Evolutionary conservation across 345 rosid species (phyloP).

Genomic region (Linum trigynum): DNA sequence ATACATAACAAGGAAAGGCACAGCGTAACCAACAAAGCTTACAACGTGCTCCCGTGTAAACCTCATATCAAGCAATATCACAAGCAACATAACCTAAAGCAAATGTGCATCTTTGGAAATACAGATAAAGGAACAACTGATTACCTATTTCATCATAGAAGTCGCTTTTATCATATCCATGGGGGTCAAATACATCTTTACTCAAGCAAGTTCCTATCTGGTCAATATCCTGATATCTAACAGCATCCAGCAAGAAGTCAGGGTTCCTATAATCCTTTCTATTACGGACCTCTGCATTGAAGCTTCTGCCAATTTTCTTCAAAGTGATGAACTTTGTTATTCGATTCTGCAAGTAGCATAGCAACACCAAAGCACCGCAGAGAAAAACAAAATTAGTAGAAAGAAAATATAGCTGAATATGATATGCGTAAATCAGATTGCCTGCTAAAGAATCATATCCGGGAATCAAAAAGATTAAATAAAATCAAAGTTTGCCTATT

Average conservation of each 20-base stretch:
- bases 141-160: constrained; percentile 74
- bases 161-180: constrained; percentile 83
- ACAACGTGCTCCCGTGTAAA: neutral
- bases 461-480: neutral
- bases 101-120: neutral
- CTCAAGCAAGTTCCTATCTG: constrained; percentile 88
- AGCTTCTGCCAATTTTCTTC: constrained; percentile 82
- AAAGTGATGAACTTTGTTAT: constrained; percentile 71
- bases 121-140: constrained; percentile 3
- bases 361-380: neutral
- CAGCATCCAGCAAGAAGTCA: constrained; percentile 85
- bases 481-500: neutral
- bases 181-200: constrained; percentile 88
- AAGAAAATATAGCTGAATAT: neutral
- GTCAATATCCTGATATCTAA: constrained; percentile 85
- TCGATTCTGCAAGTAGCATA: constrained; percentile 44
- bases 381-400: neutral
- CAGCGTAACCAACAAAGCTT: no score
- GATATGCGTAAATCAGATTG: neutral
- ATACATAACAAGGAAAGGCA: no score
- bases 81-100: neutral
- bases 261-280: constrained; percentile 93
- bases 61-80: neutral
- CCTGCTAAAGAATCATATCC: neutral
- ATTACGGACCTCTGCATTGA: constrained; percentile 90